Conservation (phyloP, 1,139 yeast species). For the Taphrina wiesneri region DNA sequence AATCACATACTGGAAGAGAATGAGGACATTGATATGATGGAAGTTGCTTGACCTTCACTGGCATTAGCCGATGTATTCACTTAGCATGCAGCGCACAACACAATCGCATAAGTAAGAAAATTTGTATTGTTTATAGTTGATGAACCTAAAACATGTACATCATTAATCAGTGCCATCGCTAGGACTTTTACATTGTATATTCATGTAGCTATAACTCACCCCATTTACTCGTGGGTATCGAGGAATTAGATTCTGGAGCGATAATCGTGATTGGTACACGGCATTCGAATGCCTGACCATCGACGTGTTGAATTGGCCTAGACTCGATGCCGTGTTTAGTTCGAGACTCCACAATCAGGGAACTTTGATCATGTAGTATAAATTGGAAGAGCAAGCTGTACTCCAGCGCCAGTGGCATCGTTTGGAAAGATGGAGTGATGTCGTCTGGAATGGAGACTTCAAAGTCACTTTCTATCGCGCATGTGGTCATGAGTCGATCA, state of each 20-base stretch:
- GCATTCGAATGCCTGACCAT: conserved; percentile 21
- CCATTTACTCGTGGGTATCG: neutral
- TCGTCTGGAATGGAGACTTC: conserved; percentile 9
- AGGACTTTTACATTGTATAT: neutral
- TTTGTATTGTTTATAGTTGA: too few relatives aligned
- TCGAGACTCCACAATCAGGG: neutral
- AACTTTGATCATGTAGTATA: neutral
- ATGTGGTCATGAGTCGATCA: neutral
- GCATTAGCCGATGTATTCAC: neutral
- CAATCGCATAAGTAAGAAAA: too few relatives aligned
- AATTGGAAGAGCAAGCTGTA: conserved; percentile 14
- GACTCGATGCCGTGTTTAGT: conserved; percentile 20
- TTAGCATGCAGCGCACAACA: neutral
- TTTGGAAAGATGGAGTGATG: conserved; percentile 5
- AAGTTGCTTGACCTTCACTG: neutral
- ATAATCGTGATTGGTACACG: conserved; percentile 14
- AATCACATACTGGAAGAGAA: neutral
- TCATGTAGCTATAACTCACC: neutral
- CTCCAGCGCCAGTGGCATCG: neutral
- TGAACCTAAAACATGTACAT: neutral
- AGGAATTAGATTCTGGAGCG: neutral
- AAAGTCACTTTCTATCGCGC: neutral
- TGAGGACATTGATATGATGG: conserved; percentile 2
- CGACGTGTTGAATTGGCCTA: conserved; percentile 1
- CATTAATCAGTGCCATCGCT: neutral